Evolutionary conservation across 129 eudicot genomes (phyloP).

Genomic region (Lactuca saligna): DNA sequence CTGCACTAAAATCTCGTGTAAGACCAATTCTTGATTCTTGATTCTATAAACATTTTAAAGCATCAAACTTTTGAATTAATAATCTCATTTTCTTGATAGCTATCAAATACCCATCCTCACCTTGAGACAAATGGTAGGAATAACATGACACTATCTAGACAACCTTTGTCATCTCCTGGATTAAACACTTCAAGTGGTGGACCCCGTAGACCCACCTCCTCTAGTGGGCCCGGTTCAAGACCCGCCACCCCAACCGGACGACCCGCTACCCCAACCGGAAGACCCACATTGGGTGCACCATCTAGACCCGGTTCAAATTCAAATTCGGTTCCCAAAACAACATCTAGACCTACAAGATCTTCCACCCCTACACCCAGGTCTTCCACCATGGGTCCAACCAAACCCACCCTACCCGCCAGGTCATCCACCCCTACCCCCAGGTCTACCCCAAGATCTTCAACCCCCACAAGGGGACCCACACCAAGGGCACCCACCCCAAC

Average conservation of each 20-base stretch:
- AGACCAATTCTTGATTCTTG: constrained; percentile 30
- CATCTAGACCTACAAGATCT: constrained; percentile 70
- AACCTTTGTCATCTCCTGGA: constrained; percentile 56
- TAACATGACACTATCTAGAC: constrained; percentile 57
- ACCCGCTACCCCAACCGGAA: constrained; percentile 85
- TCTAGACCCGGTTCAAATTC: constrained; percentile 44
- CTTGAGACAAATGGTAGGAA: constrained; percentile 58
- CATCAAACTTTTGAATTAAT: not conserved
- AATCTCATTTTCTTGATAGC: constrained; percentile 38
- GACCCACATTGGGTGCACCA: constrained; percentile 57
- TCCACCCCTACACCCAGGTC: constrained; percentile 69
- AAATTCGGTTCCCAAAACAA: constrained; percentile 24
- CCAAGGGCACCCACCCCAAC: constrained; percentile 79
- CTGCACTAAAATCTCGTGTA: constrained; percentile 86
- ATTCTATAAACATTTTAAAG: constrained; percentile 9
- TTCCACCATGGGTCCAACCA: constrained; percentile 47
- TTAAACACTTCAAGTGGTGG: constrained; percentile 44
- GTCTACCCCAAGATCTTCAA: constrained; percentile 70
- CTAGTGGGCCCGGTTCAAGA: constrained; percentile 77
- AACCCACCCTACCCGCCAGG: constrained; percentile 51
- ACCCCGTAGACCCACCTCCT: constrained; percentile 74
- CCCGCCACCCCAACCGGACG: constrained; percentile 77
- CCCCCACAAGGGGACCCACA: constrained; percentile 64
- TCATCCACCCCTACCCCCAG: constrained; percentile 72
- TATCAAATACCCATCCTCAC: constrained; percentile 75